Percentiles rank a stretch among this genome's conserved stretches.
Conservation (phyloP, 768 basidiomycete species). For the Pulveroboletus ravenelii region DNA sequence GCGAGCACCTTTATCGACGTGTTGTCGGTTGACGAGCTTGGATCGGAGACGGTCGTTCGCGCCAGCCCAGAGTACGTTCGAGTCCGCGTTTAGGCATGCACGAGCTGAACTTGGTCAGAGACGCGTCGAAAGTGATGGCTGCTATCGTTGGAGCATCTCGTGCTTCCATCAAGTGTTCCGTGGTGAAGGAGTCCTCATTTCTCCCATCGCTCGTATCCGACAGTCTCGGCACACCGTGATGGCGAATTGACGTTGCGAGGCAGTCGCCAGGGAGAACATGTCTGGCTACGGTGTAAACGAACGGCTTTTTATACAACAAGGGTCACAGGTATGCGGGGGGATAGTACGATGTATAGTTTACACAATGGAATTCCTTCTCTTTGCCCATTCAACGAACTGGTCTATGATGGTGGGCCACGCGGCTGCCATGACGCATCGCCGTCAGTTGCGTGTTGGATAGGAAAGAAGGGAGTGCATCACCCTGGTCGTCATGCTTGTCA, state of each 20-base stretch:
- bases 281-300: slow-evolving; percentile 2
- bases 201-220: slow-evolving; percentile 27
- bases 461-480: slow-evolving; percentile 34
- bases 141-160: slow-evolving; percentile 22
- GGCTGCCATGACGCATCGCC: slow-evolving; percentile 36
- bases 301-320: not conserved
- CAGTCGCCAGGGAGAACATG: not conserved
- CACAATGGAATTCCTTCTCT: slow-evolving; percentile 24
- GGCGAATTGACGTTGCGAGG: not conserved
- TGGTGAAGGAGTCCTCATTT: slow-evolving; percentile 27
- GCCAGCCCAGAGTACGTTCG: slow-evolving; percentile 17
- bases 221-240: not conserved
- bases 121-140: slow-evolving; percentile 22
- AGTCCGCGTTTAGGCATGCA: not conserved
- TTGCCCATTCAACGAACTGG: slow-evolving; percentile 72
- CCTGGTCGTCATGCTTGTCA: slow-evolving; percentile 69
- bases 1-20: slow-evolving; percentile 55
- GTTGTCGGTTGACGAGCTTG: slow-evolving; percentile 40
- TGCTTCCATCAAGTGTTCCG: slow-evolving; percentile 22
- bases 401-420: slow-evolving; percentile 89
- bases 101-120: slow-evolving; percentile 5
- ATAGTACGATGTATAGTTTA: slow-evolving; percentile 4
- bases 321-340: slow-evolving; percentile 9
- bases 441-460: not conserved
- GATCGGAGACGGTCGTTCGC: slow-evolving; percentile 22